Base-by-base conservation (phyloP, 768 basidiomycete genomes). In the Russula lepida region DNA sequence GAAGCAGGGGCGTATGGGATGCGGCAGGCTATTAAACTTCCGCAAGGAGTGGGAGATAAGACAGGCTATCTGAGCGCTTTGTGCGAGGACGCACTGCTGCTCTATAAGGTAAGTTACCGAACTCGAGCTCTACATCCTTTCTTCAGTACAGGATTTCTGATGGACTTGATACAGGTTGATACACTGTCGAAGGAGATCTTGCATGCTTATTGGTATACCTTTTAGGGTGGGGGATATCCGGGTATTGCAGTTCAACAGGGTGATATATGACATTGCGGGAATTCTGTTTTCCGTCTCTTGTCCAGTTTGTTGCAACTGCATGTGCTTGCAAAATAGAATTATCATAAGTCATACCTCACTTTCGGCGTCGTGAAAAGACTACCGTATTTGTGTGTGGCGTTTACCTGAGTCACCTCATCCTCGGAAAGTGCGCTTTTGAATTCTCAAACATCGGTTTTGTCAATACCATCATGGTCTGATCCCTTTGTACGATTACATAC, bases 81-180 rank as follows among this genome's bases (percentile, higher is more conserved):
- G 19, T 63, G 56, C 30, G 62, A 63, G 52, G 62, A 63, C 25
- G 62, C 46, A 39, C n/a, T 63, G 19, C 13, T 63, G 30, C 54
- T 44, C 30, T 63, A 54, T 7, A 41, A 53, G 51, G 61, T 62
- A 15, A 37, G 13, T 35, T 35, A 35, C 13, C 33, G 15, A 35
- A 35, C 4, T 5, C 35, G 13, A 15, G 5, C 13, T 37, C 4
- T 35, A 13, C 6, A 35, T 35, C 6, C 35, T 17, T 37, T 17
- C 15, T 15, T 17, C 13, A 17, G 35, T 37, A 17, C 17, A 15
- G 9, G 8, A 13, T 51, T 33, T 2, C 47, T 60, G 37, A 33
- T 25, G 7, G 6, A 15, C 49, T 21, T n/a, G 6, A 30, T 17
- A 19, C 55, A 58, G 62, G 28, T 54, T 15, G 39, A 63, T 49